Conservation (phyloP, 164 flowering plant species). For the Annona cherimola region DNA sequence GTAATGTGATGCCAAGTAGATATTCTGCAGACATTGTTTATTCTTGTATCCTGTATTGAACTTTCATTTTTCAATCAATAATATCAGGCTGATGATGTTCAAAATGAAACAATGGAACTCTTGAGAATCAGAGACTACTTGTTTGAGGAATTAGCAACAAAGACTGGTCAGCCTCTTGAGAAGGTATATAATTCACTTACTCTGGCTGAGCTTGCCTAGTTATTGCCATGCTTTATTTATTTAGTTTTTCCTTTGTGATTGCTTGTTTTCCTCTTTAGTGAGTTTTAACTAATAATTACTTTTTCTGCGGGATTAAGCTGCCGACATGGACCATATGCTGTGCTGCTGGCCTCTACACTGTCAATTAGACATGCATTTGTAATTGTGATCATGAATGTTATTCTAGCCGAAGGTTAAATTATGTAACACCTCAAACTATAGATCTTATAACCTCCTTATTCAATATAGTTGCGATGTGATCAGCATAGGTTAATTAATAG, state of each 20-base stretch:
- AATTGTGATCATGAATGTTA: too few relatives aligned
- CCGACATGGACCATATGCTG: background rate
- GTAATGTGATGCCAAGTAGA: background rate
- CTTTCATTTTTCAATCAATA: background rate
- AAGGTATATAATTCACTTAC: slow-evolving; percentile 38
- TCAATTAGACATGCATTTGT: too few relatives aligned
- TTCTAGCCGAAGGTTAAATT: too few relatives aligned
- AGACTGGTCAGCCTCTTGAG: slow-evolving; percentile 85
- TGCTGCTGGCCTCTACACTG: too few relatives aligned
- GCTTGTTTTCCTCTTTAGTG: background rate
- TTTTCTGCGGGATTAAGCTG: background rate
- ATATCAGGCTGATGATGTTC: slow-evolving; percentile 83
- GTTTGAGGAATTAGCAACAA: slow-evolving; percentile 55
- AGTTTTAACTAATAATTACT: background rate
- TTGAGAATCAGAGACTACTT: slow-evolving; percentile 74
- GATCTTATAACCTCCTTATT: too few relatives aligned
- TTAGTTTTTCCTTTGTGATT: background rate
- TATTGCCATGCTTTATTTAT: background rate
- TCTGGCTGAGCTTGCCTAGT: background rate
- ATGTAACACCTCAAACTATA: too few relatives aligned
- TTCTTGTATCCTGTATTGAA: background rate
- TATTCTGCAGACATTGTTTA: background rate
- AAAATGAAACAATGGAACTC: slow-evolving; percentile 82
- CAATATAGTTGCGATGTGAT: too few relatives aligned
- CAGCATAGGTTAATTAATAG: too few relatives aligned